phyloP scores from a whole-genome alignment of 2,329 filamentous ascomycete species.

The Pestalotiopsis sp. region DNA sequence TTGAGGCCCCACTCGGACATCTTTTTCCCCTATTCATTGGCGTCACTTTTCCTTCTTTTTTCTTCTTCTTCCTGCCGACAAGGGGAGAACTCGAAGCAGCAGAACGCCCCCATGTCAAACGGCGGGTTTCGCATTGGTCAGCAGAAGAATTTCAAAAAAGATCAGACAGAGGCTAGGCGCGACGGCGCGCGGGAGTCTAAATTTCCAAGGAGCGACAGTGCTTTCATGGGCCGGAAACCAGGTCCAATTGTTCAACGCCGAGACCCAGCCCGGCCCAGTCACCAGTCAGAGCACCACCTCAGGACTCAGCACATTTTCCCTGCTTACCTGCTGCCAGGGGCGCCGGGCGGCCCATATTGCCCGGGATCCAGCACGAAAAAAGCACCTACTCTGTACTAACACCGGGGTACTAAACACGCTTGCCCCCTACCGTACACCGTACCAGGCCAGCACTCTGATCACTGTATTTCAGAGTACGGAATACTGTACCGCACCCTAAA shows the following conservation, averaged over 20 bases:
- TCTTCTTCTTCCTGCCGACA: background rate
- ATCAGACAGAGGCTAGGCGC: slow-evolving; percentile 1
- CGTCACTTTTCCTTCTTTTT: background rate
- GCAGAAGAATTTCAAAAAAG: background rate
- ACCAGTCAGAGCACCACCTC: background rate
- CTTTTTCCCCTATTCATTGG: background rate
- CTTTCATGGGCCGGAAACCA: background rate
- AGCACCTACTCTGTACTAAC: no score
- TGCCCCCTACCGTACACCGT: no score
- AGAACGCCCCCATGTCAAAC: background rate
- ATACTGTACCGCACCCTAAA: background rate
- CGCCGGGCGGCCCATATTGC: no score
- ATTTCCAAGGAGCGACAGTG: background rate
- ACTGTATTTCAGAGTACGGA: background rate
- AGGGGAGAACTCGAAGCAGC: background rate
- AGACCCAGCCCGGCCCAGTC: background rate
- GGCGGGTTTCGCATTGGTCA: slow-evolving; percentile 5
- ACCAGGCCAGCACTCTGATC: background rate
- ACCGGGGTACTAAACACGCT: no score
- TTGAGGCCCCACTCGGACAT: background rate
- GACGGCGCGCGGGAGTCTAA: slow-evolving; percentile 11
- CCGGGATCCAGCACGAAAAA: no score
- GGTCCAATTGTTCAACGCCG: background rate
- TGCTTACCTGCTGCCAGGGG: background rate
- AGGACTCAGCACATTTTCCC: background rate